A percentile compares a stretch with the other conserved stretches of the same genome.
Conservation (phyloP, 2,329 filamentous ascomycete genomes). For the Phyllosticta citriasiana region DNA sequence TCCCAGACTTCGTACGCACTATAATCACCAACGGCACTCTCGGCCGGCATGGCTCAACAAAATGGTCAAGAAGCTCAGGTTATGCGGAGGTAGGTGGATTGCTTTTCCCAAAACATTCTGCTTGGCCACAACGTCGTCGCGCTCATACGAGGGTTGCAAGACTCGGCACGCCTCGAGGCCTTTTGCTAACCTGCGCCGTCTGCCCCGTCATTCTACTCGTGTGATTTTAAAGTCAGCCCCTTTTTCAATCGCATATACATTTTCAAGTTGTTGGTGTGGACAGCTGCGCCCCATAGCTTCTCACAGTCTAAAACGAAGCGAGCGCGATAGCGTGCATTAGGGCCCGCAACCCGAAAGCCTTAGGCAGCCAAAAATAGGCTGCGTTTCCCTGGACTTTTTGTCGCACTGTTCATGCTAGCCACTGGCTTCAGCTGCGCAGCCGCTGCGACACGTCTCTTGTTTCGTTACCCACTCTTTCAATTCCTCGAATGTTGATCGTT, state of each 20-base stretch:
- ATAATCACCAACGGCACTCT: slow-evolving; percentile 1
- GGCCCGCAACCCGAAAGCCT: slow-evolving; percentile 24
- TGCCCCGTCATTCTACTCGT: not conserved
- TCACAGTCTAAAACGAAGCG: slow-evolving; percentile 13
- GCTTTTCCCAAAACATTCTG: not conserved
- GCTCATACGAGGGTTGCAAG: not conserved
- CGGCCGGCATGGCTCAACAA: slow-evolving; percentile 9
- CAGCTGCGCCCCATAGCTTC: slow-evolving; percentile 8
- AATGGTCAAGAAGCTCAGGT: slow-evolving; percentile 10
- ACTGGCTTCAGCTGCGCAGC: not conserved
- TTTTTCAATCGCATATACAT: not conserved
- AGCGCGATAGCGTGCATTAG: slow-evolving; percentile 29
- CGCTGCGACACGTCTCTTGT: not conserved
- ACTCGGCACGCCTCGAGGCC: not conserved
- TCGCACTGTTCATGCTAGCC: slow-evolving; percentile 3
- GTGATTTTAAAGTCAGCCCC: not conserved
- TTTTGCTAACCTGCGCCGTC: not conserved
- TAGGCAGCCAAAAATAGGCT: slow-evolving; percentile 11
- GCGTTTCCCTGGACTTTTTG: slow-evolving; percentile 7
- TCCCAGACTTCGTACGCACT: not conserved
- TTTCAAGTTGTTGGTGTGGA: not conserved
- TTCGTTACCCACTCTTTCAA: not conserved
- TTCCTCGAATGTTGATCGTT: not conserved
- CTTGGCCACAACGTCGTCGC: not conserved
- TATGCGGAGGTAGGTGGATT: slow-evolving; percentile 9